Percentiles rank a stretch among this genome's conserved stretches.
These are phyloP conservation scores for Solanum piurae DNA, from an alignment of 257 asterid genomes.

Conservation along the genomic window DNA sequence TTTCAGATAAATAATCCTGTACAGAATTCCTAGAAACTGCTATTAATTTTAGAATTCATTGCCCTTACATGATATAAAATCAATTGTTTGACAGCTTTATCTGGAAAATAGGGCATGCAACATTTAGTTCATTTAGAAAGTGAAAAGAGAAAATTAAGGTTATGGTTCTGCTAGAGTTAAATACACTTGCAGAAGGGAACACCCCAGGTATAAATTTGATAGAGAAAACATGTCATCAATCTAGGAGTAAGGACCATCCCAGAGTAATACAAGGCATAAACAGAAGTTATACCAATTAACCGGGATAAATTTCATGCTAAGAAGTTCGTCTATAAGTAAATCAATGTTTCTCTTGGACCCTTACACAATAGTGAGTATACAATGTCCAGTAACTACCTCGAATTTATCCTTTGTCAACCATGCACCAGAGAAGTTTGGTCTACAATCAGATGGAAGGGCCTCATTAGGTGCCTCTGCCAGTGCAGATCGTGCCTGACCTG, in stretches of 20 bases:
- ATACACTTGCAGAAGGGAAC: background rate
- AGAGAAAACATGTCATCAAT: background rate
- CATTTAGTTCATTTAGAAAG: background rate
- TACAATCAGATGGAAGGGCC: conserved; percentile 83
- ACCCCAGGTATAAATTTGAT: background rate
- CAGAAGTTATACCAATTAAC: background rate
- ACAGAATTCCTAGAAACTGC: background rate
- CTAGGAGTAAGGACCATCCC: background rate
- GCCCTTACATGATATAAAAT: background rate
- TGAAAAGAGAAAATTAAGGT: background rate
- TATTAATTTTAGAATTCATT: background rate
- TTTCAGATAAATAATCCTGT: background rate
- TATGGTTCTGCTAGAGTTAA: background rate
- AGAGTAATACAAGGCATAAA: background rate
- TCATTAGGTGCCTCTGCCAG: conserved; percentile 91
- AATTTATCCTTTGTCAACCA: conserved; percentile 86
- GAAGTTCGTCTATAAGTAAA: background rate
- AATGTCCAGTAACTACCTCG: conserved; percentile 35
- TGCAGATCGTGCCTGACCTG: conserved; percentile 72
- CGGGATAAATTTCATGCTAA: background rate
- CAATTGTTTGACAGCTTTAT: background rate
- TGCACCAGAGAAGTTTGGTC: conserved; percentile 87
- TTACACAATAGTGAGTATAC: conserved; percentile 2
- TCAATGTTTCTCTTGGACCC: background rate
- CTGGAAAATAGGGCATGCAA: background rate